A percentile compares a stretch with the other conserved stretches of the same genome.
Conservation (phyloP, 2,329 filamentous ascomycete genomes). For the Colletotrichum lentis region DNA sequence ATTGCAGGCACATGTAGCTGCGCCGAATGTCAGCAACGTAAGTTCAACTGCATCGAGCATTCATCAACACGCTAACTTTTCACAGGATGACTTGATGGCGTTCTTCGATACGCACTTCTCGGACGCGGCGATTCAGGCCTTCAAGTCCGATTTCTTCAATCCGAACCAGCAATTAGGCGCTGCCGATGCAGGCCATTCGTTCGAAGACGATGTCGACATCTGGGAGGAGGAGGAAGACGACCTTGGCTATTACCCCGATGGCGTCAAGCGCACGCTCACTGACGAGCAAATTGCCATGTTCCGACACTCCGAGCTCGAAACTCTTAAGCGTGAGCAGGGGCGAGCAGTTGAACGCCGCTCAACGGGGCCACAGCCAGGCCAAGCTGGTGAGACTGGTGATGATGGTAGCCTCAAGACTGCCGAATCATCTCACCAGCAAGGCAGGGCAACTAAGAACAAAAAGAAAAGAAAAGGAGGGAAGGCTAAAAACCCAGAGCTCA, state of each 20-base stretch:
- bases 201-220: slow-evolving; percentile 43
- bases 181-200: slow-evolving; percentile 41
- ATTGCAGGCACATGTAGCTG: slow-evolving; percentile 1
- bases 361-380: not conserved
- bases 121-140: slow-evolving; percentile 53
- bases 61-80: slow-evolving; percentile 34
- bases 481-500: slow-evolving; percentile 55
- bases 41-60: slow-evolving; percentile 3
- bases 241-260: slow-evolving; percentile 86
- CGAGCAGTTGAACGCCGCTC: slow-evolving; percentile 43
- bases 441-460: slow-evolving; percentile 43
- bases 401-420: slow-evolving; percentile 37
- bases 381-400: slow-evolving; percentile 47
- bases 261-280: slow-evolving; percentile 86
- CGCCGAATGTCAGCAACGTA: slow-evolving; percentile 32
- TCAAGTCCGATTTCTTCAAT: slow-evolving; percentile 56
- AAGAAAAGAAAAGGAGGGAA: slow-evolving; percentile 52
- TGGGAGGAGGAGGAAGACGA: slow-evolving; percentile 65
- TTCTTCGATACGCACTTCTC: slow-evolving; percentile 71
- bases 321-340: slow-evolving; percentile 58
- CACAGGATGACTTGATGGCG: slow-evolving; percentile 65
- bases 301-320: slow-evolving; percentile 84
- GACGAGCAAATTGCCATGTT: slow-evolving; percentile 93
- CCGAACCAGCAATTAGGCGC: slow-evolving; percentile 42
- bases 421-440: slow-evolving; percentile 36